Conservation (phyloP, 495 filamentous ascomycete genomes). For the Diplogelasinospora grovesii region DNA sequence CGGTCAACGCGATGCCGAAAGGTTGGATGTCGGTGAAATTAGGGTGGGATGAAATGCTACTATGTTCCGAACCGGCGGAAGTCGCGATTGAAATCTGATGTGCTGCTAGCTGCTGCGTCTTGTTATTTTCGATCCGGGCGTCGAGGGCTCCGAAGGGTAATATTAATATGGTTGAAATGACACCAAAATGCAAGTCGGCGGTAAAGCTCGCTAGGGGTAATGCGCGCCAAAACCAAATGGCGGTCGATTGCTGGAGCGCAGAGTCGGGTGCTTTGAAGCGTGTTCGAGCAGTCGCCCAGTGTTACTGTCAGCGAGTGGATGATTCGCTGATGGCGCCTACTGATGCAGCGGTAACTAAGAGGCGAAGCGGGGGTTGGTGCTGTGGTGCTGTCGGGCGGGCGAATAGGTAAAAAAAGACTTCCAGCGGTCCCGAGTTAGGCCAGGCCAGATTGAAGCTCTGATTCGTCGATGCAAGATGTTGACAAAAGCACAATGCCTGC, state of each 20-base stretch:
- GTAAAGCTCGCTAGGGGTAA: slow-evolving; percentile 10
- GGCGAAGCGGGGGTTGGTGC: slow-evolving; percentile 21
- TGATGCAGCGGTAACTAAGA: slow-evolving; percentile 27
- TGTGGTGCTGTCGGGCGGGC: slow-evolving; percentile 8
- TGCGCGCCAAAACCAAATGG: slow-evolving; percentile 24
- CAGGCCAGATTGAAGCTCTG: background rate
- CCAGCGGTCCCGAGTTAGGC: slow-evolving; percentile 1
- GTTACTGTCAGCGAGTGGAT: slow-evolving; percentile 20
- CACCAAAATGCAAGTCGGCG: slow-evolving; percentile 9
- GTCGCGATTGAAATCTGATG: too few relatives aligned
- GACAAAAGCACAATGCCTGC: slow-evolving; percentile 3
- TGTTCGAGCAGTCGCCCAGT: slow-evolving; percentile 35
- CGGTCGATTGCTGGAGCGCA: slow-evolving; percentile 12
- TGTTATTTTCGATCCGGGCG: slow-evolving; percentile 22
- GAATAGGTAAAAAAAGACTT: slow-evolving; percentile 14
- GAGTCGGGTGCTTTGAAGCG: slow-evolving; percentile 12
- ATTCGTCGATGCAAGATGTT: background rate
- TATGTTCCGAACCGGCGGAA: too few relatives aligned
- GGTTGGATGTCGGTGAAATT: too few relatives aligned
- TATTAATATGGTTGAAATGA: slow-evolving; percentile 26
- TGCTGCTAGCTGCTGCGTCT: slow-evolving; percentile 16
- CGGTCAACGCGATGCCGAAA: too few relatives aligned
- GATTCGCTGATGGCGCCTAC: slow-evolving; percentile 28
- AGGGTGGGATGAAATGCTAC: too few relatives aligned
- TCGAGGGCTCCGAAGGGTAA: slow-evolving; percentile 23